Base-by-base conservation (phyloP, 257 asterid species). In the Verbascum thapsus region DNA sequence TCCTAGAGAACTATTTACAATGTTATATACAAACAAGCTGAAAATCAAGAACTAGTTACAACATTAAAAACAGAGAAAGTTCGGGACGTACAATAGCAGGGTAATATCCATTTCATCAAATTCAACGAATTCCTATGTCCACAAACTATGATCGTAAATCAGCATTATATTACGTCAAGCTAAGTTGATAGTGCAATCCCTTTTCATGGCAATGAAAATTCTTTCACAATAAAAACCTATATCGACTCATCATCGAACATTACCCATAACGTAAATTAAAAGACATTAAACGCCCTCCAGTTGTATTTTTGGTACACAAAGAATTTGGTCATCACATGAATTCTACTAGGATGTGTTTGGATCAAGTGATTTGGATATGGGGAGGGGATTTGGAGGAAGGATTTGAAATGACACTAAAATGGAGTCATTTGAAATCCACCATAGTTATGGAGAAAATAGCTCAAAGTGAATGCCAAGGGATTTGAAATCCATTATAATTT, bases 201-300 rank as follows among this genome's bases (percentile, higher is more conserved):
- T 0, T 0, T 39, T 63, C 7, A 38, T 42, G 38, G 52, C 52
- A 39, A 38, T 52, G 12, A 50, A 30, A 19, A 12, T 38, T 3
- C 16, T 57, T n/a, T 40, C 10, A 45, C n/a, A 18, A 39, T 20
- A 67, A 19, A 32, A 44, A 18, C 19, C 58, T 43, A 32, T 19
- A 49, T 49, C 34, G 11, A 50, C 50, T 10, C 50, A 57, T 55
- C 66, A 57, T 32, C 10, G 23, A 53, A 15, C 20, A 58, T 45
- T 43, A 15, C 13, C 39, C 10, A 8, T 7, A 23, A 66, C 47
- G 50, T n/a, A 43, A 66, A 35, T 34, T 23, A 26, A 15, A 53
- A 53, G 13, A 5, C 51, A 22, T 39, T 22, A 1, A 23, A 41
- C 17, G n/a, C 40, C 34, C 10, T 58, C 15, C 34, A 18, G 57